A percentile compares a stretch with the other conserved stretches of the same genome.
Evolutionary conservation across 768 basidiomycete genomes (phyloP).

Genomic region (Fistulinella prunicolor): DNA sequence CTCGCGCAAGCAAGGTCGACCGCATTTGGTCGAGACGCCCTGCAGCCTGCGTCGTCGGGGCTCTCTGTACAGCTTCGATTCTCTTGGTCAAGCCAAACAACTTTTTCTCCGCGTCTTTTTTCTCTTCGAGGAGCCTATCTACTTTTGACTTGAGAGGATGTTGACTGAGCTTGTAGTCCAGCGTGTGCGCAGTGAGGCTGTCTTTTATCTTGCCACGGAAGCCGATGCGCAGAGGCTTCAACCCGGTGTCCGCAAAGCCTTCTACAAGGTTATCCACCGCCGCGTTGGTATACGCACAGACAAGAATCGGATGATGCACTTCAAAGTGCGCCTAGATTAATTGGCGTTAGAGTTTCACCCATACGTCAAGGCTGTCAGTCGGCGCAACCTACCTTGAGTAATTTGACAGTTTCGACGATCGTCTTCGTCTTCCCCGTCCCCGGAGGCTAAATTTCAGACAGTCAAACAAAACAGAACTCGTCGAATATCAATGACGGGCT

Average conservation of each 20-base stretch:
- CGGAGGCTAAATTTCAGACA: slow-evolving; percentile 56
- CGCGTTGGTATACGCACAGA: slow-evolving; percentile 93
- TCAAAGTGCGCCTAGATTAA: slow-evolving; percentile 65
- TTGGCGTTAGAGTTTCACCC: background rate
- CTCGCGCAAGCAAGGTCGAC: slow-evolving; percentile 20
- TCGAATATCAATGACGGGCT: slow-evolving; percentile 21
- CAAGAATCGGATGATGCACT: slow-evolving; percentile 78
- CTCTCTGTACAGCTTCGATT: slow-evolving; percentile 18
- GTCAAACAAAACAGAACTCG: background rate
- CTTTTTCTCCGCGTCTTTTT: slow-evolving; percentile 30
- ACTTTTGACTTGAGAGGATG: slow-evolving; percentile 56
- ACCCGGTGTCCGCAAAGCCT: slow-evolving; percentile 55
- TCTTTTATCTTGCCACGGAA: slow-evolving; percentile 56
- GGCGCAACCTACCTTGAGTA: slow-evolving; percentile 59
- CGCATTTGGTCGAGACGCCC: slow-evolving; percentile 32
- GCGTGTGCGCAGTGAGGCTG: slow-evolving; percentile 53
- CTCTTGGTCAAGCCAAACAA: slow-evolving; percentile 26
- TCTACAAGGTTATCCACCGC: slow-evolving; percentile 90
- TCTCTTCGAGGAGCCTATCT: slow-evolving; percentile 39
- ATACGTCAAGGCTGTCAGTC: background rate
- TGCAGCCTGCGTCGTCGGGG: slow-evolving; percentile 12
- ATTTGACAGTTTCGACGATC: slow-evolving; percentile 77
- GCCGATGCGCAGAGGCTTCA: slow-evolving; percentile 79
- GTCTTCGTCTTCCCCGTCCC: slow-evolving; percentile 94
- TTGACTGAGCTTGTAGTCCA: slow-evolving; percentile 58